Base-by-base conservation (phyloP, 83 land plant species). In the Thuja plicata region DNA sequence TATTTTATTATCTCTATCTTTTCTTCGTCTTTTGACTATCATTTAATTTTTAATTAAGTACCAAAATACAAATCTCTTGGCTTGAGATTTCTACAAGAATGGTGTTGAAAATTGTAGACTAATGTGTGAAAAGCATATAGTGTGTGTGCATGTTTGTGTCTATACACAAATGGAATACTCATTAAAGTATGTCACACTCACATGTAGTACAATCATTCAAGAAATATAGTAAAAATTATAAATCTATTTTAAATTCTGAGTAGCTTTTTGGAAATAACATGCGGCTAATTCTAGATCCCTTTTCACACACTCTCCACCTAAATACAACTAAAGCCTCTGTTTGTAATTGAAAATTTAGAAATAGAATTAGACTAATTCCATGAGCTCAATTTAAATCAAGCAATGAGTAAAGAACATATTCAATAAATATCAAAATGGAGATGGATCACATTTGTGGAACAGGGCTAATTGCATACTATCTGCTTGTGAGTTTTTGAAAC, bases 251-350 rank as follows among this genome's bases (percentile, higher is more conserved):
- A 96, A 97, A 97, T 94, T 96, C 52, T 93, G 92, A 55, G 96
- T 92, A 86, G 97, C 97, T 88, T 92, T 94, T 48, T 95, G 95
- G 86, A 97, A 97, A 88, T 97, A 97, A 95, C 97, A 95, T 40
- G 95, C 90, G 86, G 97, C 98, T 40, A 90, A 92, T 82, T 92
- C 91, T 41, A 93, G 85, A 89, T 97, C 96, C 88, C 89, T 90
- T 73, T 89, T 91, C 90, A 94, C 92, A 79, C 91, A 93, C 40
- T 94, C 97, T 86, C 98, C 98, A 70, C 93, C 92, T 80, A 94
- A 87, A 89, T 87, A 97, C 92, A 88, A 94, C 95, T 37, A 97
- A 91, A 78, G 97, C 96, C 77, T 92, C 97, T 87, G 97, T 95
- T 90, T 97, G 97, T 92, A 94, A 89, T 97, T 97, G 90, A 35